These are phyloP conservation scores for Aspergillus panamensis DNA, from an alignment of 495 filamentous ascomycete genomes.

Conservation along the genomic window DNA sequence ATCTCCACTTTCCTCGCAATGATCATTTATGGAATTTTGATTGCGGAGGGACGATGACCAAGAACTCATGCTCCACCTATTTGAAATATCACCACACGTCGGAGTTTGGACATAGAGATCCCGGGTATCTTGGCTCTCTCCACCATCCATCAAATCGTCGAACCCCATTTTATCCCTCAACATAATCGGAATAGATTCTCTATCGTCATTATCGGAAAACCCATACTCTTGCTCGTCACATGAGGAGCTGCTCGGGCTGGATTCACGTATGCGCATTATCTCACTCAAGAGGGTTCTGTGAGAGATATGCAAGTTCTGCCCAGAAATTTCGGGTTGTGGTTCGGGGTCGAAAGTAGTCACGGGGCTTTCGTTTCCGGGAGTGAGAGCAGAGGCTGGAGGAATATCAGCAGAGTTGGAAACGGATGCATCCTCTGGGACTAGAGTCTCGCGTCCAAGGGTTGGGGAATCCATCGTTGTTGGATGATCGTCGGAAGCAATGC, in stretches of 20 bases:
- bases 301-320: constrained; percentile 29
- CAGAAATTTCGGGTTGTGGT: constrained; percentile 57
- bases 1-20: constrained; percentile 35
- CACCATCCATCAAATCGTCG: constrained; percentile 31
- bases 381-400: constrained; percentile 39
- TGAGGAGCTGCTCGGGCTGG: constrained; percentile 43
- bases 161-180: constrained; percentile 44
- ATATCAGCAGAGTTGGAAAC: constrained; percentile 47
- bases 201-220: constrained; percentile 50
- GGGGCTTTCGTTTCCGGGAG: constrained; percentile 47
- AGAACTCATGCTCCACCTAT: constrained; percentile 51
- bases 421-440: constrained; percentile 17
- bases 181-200: constrained; percentile 62
- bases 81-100: constrained; percentile 25
- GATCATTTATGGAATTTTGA: constrained; percentile 40
- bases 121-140: constrained; percentile 30
- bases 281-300: constrained; percentile 49
- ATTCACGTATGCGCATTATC: constrained; percentile 51
- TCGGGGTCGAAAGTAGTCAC: constrained; percentile 70
- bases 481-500: constrained; percentile 4
- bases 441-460: constrained; percentile 63
- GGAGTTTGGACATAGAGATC: constrained; percentile 21
- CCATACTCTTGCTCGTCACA: constrained; percentile 51
- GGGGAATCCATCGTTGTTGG: constrained; percentile 57
- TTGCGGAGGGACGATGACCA: constrained; percentile 51